Base-by-base conservation (phyloP, 345 rosid species). In the Trapa bicornis region DNA sequence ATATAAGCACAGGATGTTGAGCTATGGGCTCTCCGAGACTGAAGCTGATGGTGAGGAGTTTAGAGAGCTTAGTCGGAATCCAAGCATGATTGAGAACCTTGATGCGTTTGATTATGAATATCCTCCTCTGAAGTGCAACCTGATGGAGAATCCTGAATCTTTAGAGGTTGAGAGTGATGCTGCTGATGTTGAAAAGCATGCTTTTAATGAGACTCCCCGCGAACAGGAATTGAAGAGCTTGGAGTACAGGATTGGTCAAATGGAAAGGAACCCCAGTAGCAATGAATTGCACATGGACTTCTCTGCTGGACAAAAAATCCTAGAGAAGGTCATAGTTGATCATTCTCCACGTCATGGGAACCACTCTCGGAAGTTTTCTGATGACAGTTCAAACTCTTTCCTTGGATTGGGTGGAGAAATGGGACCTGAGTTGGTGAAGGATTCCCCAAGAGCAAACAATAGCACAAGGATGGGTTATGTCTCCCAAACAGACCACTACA, bases 1-100 rank as follows among this genome's bases (percentile, higher is more conserved):
- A 65, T 91, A 89, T 75, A 95, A 75, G 89, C 94, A 95, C 76
- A 80, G 96, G 71, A 87, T 95, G 99, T 72, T 95, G 91, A 95
- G 99, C 73, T 87, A 74, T 42, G 99, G 96, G 61, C 79, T 95
- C 17, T 78, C 84, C 0, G 96, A 95, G 74, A 61, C 76, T 0
- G 99, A 95, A 79, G 79, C 82, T 38, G 96, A 86, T 56, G 86
- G 78, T 14, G 93, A 82, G 65, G 82, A 74, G 76, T 71, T 58
- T 39, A 61, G 0, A 57, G 75, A 68, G 64, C 67, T 67, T 50
- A 75, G 86, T 69, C 80, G 73, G 52, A 80, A 77, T 69, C 61
- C 50, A n/a, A 79, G 86, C 78, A 71, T 79, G 75, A 42, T 73
- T 36, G 96, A 80, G 13, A 81, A 75, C 36, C 47, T 56, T 65